Conservation (phyloP, 257 asterid genomes). For the Scutellaria minor region DNA sequence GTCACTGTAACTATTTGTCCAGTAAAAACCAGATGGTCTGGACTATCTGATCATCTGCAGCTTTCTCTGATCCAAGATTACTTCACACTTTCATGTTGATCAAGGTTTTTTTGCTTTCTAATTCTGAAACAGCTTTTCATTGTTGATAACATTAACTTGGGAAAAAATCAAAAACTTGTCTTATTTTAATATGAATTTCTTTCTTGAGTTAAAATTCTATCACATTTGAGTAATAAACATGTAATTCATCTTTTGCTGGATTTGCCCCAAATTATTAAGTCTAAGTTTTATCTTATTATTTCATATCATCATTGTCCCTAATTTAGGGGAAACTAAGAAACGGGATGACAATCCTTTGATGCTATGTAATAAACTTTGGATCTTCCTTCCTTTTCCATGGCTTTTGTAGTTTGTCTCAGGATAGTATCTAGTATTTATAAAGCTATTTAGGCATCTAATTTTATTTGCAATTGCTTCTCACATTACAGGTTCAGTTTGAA, state of each 20-base stretch:
- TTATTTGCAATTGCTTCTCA: not conserved
- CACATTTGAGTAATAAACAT: not conserved
- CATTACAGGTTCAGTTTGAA: constrained; percentile 16
- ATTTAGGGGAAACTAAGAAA: not conserved
- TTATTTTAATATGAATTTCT: not conserved
- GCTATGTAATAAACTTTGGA: not conserved
- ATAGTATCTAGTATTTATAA: not conserved
- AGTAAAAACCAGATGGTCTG: constrained; percentile 8
- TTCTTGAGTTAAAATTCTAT: not conserved
- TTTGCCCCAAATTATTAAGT: not conserved
- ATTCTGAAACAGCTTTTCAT: constrained; percentile 20
- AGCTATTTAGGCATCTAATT: not conserved
- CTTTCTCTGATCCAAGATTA: not conserved
- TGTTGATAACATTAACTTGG: not conserved
- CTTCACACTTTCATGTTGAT: not conserved
- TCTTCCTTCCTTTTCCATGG: not conserved
- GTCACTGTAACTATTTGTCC: constrained; percentile 10
- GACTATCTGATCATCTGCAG: constrained; percentile 17
- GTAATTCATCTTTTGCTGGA: not conserved
- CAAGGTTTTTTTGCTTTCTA: constrained; percentile 12
- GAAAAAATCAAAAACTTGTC: not conserved
- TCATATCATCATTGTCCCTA: constrained; percentile 1
- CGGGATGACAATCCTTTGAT: not conserved
- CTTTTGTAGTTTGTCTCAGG: not conserved
- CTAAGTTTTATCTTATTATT: constrained; percentile 13